Percentiles rank a stretch among this genome's conserved stretches.
Conservation (phyloP, 1,284 basidiomycete species). For the Ustilago loliicola region DNA sequence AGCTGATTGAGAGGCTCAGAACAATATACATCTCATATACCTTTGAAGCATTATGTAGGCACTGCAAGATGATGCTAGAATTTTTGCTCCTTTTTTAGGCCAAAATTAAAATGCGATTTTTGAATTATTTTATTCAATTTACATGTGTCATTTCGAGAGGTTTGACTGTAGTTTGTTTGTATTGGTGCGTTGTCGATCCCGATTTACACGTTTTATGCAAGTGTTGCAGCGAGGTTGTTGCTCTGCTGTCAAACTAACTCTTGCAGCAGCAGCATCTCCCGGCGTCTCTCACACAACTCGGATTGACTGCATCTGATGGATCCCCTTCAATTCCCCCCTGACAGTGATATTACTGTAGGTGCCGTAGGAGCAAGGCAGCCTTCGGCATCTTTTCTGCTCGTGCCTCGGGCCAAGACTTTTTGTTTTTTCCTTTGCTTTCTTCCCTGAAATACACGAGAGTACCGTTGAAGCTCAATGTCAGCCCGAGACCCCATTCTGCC, state of each 20-base stretch:
- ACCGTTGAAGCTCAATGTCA: not conserved
- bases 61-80: no score
- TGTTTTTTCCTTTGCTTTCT: no score
- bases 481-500: not conserved
- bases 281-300: not conserved
- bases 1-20: no score
- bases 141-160: not conserved
- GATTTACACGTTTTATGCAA: not conserved
- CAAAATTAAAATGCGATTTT: no score
- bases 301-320: not conserved
- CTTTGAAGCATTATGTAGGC: no score
- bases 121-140: no score
- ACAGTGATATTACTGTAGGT: not conserved
- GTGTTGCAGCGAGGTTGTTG: not conserved
- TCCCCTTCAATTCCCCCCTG: not conserved
- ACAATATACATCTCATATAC: no score
- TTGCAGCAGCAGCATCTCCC: not conserved
- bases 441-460: not conserved
- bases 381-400: not conserved
- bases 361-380: not conserved
- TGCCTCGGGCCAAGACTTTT: slow-evolving; percentile 24
- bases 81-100: no score
- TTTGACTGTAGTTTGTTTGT: not conserved
- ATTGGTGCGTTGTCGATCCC: not conserved
- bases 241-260: not conserved